These are phyloP conservation scores for Chamaenerion angustifolium DNA, from an alignment of 345 rosid species.

Conservation along the genomic window DNA sequence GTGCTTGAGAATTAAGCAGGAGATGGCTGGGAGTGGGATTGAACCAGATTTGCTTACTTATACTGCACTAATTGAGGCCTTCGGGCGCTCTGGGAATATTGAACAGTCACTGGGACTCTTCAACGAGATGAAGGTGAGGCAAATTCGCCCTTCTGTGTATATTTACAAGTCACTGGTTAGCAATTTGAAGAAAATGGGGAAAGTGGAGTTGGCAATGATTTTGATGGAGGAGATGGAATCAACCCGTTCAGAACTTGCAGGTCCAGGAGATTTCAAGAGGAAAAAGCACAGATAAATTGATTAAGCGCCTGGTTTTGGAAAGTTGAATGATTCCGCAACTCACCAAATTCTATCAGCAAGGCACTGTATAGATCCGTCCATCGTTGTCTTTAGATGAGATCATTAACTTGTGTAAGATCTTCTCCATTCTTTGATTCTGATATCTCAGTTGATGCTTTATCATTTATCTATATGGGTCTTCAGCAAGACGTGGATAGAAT, in stretches of 20 bases:
- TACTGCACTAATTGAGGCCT: constrained; percentile 55
- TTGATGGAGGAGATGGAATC: constrained; percentile 54
- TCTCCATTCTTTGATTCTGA: no score
- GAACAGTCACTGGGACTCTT: constrained; percentile 53
- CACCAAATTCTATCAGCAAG: neutral
- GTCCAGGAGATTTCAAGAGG: constrained; percentile 51
- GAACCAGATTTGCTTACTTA: constrained; percentile 72
- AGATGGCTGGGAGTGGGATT: constrained; percentile 45
- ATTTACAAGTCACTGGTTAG: constrained; percentile 39
- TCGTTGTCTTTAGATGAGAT: no score
- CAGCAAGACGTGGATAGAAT: no score
- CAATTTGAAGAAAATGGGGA: constrained; percentile 37
- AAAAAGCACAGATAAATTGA: constrained; percentile 10
- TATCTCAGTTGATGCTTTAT: no score
- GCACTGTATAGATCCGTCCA: no score
- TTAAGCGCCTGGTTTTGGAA: neutral
- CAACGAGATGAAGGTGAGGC: constrained; percentile 48
- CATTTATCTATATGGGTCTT: no score
- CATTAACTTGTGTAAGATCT: no score
- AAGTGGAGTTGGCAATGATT: constrained; percentile 29
- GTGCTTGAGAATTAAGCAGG: constrained; percentile 35
- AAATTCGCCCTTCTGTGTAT: constrained; percentile 54
- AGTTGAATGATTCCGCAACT: neutral
- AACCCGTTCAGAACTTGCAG: constrained; percentile 32
- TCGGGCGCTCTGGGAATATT: constrained; percentile 59